phyloP scores from a whole-genome alignment of 495 filamentous ascomycete species.

The Filosporella fistucella region DNA sequence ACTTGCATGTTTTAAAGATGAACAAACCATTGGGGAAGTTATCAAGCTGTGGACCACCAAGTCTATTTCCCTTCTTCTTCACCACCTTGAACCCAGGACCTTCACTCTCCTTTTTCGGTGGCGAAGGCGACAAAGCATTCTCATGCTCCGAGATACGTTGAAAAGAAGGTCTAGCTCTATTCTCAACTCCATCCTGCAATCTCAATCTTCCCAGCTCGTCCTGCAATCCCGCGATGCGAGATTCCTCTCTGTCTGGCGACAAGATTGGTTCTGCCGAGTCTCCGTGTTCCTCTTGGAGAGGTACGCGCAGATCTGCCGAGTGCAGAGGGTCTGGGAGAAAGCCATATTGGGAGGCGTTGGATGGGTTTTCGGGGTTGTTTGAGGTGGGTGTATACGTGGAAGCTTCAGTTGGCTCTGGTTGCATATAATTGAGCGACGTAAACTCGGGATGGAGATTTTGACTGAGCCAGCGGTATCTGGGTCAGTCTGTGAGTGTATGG shows the following conservation, averaged over 20 bases:
- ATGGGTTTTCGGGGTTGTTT: slow-evolving; percentile 36
- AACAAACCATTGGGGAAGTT: slow-evolving; percentile 76
- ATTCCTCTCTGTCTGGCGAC: slow-evolving; percentile 13
- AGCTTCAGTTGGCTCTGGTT: slow-evolving; percentile 67
- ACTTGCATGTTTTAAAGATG: slow-evolving; percentile 11
- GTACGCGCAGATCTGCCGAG: slow-evolving; percentile 29
- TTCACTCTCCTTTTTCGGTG: slow-evolving; percentile 38
- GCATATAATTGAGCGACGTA: slow-evolving; percentile 74
- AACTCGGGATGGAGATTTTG: slow-evolving; percentile 13
- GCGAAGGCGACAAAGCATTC: slow-evolving; percentile 44
- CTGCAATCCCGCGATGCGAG: slow-evolving; percentile 19
- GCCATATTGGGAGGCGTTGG: slow-evolving; percentile 71
- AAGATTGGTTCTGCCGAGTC: slow-evolving; percentile 18
- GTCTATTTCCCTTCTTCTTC: slow-evolving; percentile 36
- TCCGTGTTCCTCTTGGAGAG: slow-evolving; percentile 25
- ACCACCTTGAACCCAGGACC: slow-evolving; percentile 59
- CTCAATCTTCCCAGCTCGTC: slow-evolving; percentile 32
- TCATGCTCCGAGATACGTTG: slow-evolving; percentile 74
- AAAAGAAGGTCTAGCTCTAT: slow-evolving; percentile 35
- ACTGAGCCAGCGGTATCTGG: slow-evolving; percentile 25
- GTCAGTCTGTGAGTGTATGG: slow-evolving; percentile 20
- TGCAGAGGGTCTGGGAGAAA: slow-evolving; percentile 43
- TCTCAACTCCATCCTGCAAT: slow-evolving; percentile 21
- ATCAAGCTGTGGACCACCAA: slow-evolving; percentile 47
- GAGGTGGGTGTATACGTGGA: slow-evolving; percentile 46